Percentiles rank a stretch among this genome's conserved stretches.
Evolutionary conservation across 208 protist species (phyloP).

Genomic region (Wallacemonas sp.): DNA sequence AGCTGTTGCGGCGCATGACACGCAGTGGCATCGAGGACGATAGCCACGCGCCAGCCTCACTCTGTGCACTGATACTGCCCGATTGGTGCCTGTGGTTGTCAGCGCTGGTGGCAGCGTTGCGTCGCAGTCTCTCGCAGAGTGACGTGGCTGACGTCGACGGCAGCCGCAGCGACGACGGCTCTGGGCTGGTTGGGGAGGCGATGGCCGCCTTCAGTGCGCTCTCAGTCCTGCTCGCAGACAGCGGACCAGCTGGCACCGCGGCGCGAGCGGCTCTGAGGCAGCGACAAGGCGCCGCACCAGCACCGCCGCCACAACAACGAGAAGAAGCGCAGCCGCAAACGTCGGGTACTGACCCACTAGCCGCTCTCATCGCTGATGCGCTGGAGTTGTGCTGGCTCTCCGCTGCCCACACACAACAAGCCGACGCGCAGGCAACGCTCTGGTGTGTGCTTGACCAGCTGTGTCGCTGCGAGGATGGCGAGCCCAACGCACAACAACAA

Average conservation of each 20-base stretch:
- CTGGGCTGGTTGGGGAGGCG: background rate
- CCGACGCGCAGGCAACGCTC: background rate
- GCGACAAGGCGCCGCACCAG: background rate
- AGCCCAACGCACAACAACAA: no score
- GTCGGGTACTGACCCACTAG: no score
- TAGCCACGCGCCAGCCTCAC: background rate
- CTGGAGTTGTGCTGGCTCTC: conserved; percentile 5
- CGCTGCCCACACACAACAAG: background rate
- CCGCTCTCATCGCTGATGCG: no score
- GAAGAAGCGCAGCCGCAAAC: no score
- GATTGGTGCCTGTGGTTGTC: conserved; percentile 3
- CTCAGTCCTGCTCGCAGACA: background rate
- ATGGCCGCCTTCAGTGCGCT: conserved; percentile 2
- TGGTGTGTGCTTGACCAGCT: background rate
- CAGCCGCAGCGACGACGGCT: background rate
- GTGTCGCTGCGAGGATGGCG: no score
- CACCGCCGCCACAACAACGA: background rate
- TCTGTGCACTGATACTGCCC: background rate
- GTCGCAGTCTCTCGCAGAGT: background rate
- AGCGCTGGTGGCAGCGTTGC: background rate
- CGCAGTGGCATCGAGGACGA: background rate
- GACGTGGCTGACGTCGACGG: background rate
- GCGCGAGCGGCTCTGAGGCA: background rate
- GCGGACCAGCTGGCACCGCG: background rate
- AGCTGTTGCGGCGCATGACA: background rate